phyloP scores from a whole-genome alignment of 805 yeast genomes.

The Brettanomyces anomalus region DNA sequence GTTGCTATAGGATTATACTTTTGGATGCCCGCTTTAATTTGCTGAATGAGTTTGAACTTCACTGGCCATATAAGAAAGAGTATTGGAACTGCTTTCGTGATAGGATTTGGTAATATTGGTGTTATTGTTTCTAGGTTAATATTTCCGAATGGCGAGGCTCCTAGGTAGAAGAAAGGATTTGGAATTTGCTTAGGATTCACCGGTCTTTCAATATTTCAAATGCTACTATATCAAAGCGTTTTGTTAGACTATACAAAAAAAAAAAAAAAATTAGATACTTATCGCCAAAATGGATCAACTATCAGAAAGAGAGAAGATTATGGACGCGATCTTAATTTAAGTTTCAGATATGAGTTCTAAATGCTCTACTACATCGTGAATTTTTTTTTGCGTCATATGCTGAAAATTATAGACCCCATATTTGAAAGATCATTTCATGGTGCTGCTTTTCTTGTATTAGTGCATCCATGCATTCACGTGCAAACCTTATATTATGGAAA shows the following conservation, averaged over 20 bases:
- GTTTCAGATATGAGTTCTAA: slow-evolving; percentile 37
- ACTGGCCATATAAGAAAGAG: slow-evolving; percentile 53
- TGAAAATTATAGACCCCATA: no score
- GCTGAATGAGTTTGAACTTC: slow-evolving; percentile 56
- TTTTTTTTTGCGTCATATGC: no score
- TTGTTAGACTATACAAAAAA: slow-evolving; percentile 24
- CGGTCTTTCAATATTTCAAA: slow-evolving; percentile 30
- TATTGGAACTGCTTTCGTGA: slow-evolving; percentile 38
- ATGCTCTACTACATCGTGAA: no score
- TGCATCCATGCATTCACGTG: no score
- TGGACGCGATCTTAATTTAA: slow-evolving; percentile 32
- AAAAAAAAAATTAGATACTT: slow-evolving; percentile 25
- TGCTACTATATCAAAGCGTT: slow-evolving; percentile 24
- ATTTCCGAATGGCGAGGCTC: slow-evolving; percentile 46
- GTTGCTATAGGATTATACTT: slow-evolving; percentile 49
- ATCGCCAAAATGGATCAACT: slow-evolving; percentile 19
- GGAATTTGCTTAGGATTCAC: slow-evolving; percentile 41
- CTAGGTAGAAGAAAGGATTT: slow-evolving; percentile 44
- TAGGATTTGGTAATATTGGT: slow-evolving; percentile 67
- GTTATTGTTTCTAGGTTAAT: slow-evolving; percentile 56
- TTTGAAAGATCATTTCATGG: no score
- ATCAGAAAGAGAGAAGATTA: slow-evolving; percentile 21
- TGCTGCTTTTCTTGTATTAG: no score
- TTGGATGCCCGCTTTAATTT: slow-evolving; percentile 55
- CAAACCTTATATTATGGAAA: no score